Evolutionary conservation across 1,284 basidiomycete species (phyloP).

Genomic region (Irpex sp.): DNA sequence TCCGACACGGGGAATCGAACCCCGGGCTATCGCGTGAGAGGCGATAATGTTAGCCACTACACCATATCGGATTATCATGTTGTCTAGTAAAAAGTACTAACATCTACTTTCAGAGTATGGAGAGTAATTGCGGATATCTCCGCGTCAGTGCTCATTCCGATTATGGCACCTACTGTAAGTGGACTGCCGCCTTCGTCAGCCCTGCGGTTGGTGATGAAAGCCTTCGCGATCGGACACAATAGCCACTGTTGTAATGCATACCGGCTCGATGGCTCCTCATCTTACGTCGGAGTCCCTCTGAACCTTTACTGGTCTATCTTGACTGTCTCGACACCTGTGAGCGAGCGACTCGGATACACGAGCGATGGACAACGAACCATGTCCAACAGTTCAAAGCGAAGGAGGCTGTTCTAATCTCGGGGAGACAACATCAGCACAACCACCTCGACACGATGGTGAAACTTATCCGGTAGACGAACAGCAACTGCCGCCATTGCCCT

Average conservation of each 20-base stretch:
- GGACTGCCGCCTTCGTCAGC: not conserved
- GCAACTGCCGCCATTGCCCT: conserved; percentile 26
- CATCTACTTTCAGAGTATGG: not conserved
- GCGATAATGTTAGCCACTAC: conserved; percentile 22
- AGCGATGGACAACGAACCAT: too few relatives aligned
- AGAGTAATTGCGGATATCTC: too few relatives aligned
- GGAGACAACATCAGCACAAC: not conserved
- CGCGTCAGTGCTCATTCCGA: not conserved
- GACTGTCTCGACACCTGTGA: too few relatives aligned
- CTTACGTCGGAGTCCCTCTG: too few relatives aligned
- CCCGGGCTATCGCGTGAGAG: conserved; percentile 20
- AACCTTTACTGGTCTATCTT: too few relatives aligned
- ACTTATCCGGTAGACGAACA: not conserved
- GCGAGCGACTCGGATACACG: too few relatives aligned
- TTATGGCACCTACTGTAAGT: not conserved
- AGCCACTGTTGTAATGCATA: not conserved
- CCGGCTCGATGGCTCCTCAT: not conserved
- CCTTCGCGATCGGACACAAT: not conserved
- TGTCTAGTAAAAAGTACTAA: not conserved
- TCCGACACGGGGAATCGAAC: conserved; percentile 24
- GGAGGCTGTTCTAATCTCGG: not conserved
- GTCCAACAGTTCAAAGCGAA: not conserved
- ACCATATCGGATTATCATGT: conserved; percentile 17
- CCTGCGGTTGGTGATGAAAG: not conserved
- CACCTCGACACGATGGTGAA: not conserved